phyloP scores from a whole-genome alignment of 1,139 yeast species.

The Hansenula lynferdii region DNA sequence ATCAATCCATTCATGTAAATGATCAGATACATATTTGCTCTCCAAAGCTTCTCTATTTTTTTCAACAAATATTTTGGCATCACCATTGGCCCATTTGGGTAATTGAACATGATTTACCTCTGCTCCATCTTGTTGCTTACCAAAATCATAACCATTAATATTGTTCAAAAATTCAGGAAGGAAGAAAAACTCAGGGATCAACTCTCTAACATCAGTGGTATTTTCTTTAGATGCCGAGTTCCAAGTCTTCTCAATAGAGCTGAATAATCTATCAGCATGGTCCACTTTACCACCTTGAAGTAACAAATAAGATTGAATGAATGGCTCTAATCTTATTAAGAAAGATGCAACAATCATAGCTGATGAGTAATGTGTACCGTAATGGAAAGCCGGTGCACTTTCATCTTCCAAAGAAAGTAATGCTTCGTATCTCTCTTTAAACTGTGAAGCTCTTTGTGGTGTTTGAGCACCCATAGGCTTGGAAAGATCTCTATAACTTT shows the following conservation, averaged over 20 bases:
- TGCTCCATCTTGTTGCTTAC: slow-evolving; percentile 58
- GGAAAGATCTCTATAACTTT: slow-evolving; percentile 63
- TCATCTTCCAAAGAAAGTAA: slow-evolving; percentile 49
- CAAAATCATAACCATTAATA: slow-evolving; percentile 62
- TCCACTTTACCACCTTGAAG: slow-evolving; percentile 87
- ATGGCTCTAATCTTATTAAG: slow-evolving; percentile 70
- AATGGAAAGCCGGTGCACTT: slow-evolving; percentile 69
- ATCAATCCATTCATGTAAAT: slow-evolving; percentile 80
- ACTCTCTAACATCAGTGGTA: slow-evolving; percentile 81
- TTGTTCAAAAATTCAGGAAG: slow-evolving; percentile 72
- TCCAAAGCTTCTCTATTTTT: slow-evolving; percentile 81
- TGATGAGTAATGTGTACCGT: slow-evolving; percentile 88
- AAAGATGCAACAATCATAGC: slow-evolving; percentile 88
- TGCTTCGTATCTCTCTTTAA: slow-evolving; percentile 67
- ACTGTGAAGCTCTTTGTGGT: slow-evolving; percentile 49
- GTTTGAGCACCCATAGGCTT: slow-evolving; percentile 92
- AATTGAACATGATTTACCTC: slow-evolving; percentile 56
- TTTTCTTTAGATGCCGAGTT: slow-evolving; percentile 68
- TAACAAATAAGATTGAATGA: slow-evolving; percentile 68
- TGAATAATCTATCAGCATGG: slow-evolving; percentile 77
- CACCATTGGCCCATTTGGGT: slow-evolving; percentile 81
- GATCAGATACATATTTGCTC: slow-evolving; percentile 69
- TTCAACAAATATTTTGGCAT: slow-evolving; percentile 64
- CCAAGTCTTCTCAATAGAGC: slow-evolving; percentile 75
- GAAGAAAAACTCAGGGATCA: slow-evolving; percentile 79